Evolutionary conservation across 345 rosid species (phyloP).

Genomic region (Odontarrhena argentea): DNA sequence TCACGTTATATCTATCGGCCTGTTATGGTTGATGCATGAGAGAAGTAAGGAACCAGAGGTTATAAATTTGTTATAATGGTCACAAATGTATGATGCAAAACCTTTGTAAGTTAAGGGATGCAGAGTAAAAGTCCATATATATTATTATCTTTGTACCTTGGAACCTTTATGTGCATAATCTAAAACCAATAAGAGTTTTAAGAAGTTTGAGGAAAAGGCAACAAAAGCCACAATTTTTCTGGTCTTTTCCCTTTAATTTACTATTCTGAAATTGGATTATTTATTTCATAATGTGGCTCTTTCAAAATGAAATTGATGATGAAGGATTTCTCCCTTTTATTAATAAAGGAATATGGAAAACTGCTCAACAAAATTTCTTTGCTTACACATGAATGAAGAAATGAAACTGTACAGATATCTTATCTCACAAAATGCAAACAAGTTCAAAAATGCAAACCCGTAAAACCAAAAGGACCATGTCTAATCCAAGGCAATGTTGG

Average conservation of each 20-base stretch:
- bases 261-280: neutral
- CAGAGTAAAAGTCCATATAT: constrained; percentile 27
- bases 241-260: neutral
- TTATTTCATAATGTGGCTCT: neutral
- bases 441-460: constrained; percentile 1
- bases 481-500: constrained; percentile 27
- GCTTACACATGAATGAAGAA: constrained; percentile 84
- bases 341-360: neutral
- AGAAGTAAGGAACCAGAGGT: constrained; percentile 17
- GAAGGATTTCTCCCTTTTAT: neutral
- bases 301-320: neutral
- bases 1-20: constrained; percentile 6
- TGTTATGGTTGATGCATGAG: constrained; percentile 32
- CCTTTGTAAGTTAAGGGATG: constrained; percentile 21
- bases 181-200: constrained; percentile 18
- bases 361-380: constrained; percentile 41
- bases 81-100: constrained; percentile 31
- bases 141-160: constrained; percentile 31
- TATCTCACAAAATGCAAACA: constrained; percentile 47
- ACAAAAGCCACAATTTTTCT: neutral
- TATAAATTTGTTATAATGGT: constrained; percentile 22
- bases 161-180: constrained; percentile 30
- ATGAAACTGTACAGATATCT: constrained; percentile 66
- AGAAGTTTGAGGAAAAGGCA: neutral
- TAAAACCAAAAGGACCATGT: constrained; percentile 20